Percentiles rank a stretch among this genome's conserved stretches.
Evolutionary conservation across 2,329 filamentous ascomycete species (phyloP).

Genomic region (Talaromyces sp.): DNA sequence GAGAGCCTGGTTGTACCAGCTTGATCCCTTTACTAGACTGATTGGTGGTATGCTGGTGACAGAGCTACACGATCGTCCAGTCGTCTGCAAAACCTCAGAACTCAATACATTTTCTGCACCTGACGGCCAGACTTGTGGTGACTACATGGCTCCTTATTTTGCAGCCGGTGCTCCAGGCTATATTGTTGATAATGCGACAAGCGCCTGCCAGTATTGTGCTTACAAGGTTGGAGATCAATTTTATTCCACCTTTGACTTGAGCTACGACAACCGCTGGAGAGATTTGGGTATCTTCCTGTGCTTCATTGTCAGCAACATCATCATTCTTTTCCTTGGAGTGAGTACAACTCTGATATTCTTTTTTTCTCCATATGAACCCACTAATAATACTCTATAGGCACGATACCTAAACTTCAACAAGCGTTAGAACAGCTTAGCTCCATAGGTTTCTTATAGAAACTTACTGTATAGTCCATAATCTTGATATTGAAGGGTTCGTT

Average conservation of each 20-base stretch:
- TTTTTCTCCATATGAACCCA: background rate
- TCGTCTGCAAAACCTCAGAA: slow-evolving; percentile 61
- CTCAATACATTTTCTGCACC: slow-evolving; percentile 68
- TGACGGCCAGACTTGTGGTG: slow-evolving; percentile 63
- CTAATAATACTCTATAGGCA: slow-evolving; percentile 29
- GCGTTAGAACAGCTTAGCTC: slow-evolving; percentile 28
- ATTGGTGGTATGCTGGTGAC: slow-evolving; percentile 78
- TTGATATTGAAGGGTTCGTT: background rate
- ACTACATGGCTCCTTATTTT: slow-evolving; percentile 74
- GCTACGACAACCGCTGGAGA: slow-evolving; percentile 70
- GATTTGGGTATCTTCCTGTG: slow-evolving; percentile 75
- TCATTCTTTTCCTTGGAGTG: slow-evolving; percentile 59
- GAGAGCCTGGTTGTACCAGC: slow-evolving; percentile 75
- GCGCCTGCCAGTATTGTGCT: slow-evolving; percentile 74
- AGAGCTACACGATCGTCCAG: slow-evolving; percentile 64
- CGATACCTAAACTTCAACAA: slow-evolving; percentile 48
- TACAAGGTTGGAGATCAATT: slow-evolving; percentile 79
- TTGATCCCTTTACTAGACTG: slow-evolving; percentile 78
- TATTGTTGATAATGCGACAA: slow-evolving; percentile 63
- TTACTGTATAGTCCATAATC: background rate
- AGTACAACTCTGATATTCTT: slow-evolving; percentile 28
- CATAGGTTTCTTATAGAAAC: too few species aligned
- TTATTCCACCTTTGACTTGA: slow-evolving; percentile 64
- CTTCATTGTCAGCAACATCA: slow-evolving; percentile 74
- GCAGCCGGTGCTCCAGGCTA: slow-evolving; percentile 67